Percentiles rank a stretch among this genome's conserved stretches.
These are phyloP conservation scores for Pascua guehoae DNA, from an alignment of 1,284 basidiomycete genomes.

Conservation along the genomic window DNA sequence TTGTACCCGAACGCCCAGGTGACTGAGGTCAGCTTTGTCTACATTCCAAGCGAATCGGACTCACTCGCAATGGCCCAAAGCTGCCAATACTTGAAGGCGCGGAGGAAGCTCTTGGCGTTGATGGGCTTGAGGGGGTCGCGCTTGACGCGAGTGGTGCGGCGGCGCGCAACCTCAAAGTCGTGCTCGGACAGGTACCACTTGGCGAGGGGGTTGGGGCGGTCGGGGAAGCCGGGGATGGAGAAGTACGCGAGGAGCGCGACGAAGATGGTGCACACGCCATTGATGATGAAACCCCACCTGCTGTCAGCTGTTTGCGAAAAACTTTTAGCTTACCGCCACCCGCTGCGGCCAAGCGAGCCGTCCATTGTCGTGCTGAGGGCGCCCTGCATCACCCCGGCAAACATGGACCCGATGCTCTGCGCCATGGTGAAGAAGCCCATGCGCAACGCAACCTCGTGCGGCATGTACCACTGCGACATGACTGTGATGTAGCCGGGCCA, in stretches of 20 bases:
- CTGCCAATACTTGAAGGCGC: constrained; percentile 13
- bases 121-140: constrained; percentile 19
- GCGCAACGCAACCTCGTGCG: constrained; percentile 23
- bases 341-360: constrained; percentile 7
- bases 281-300: constrained; percentile 20
- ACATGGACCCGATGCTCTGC: constrained; percentile 19
- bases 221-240: constrained; percentile 7
- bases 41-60: constrained; percentile 2
- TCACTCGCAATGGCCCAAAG: constrained; percentile 14
- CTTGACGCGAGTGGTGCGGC: constrained; percentile 13
- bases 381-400: constrained; percentile 25
- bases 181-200: constrained; percentile 19
- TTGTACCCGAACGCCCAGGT: constrained; percentile 17
- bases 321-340: constrained; percentile 22
- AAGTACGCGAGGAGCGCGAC: constrained; percentile 11
- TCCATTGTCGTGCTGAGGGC: constrained; percentile 23
- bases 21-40: constrained; percentile 5
- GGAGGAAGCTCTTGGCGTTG: constrained; percentile 12
- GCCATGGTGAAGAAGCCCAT: constrained; percentile 23
- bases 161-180: constrained; percentile 20
- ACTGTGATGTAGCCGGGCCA: constrained; percentile 16
- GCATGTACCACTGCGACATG: constrained; percentile 20
- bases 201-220: constrained; percentile 21
- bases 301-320: constrained; percentile 5
- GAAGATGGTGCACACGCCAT: constrained; percentile 12